Percentiles rank a stretch among this genome's conserved stretches.
Evolutionary conservation across 2,329 filamentous ascomycete genomes (phyloP).

Genomic region (Arthrobotrys pseudoclavata): DNA sequence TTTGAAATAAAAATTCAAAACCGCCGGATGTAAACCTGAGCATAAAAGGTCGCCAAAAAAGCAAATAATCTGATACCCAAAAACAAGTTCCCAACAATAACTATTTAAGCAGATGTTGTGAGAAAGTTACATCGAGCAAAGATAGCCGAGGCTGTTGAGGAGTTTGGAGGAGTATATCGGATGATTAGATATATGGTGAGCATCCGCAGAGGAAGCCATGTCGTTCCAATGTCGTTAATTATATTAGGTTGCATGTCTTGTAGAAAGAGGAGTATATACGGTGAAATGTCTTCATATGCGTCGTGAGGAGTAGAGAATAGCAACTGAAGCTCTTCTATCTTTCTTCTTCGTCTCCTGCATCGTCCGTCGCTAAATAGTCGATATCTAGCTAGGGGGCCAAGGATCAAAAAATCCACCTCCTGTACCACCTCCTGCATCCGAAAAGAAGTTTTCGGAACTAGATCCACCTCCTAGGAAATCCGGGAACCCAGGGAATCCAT

Average conservation of each 20-base stretch:
- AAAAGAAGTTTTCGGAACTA: constrained; percentile 43
- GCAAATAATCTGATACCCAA: not conserved
- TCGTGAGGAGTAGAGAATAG: constrained; percentile 53
- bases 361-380: not conserved
- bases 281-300: constrained; percentile 40
- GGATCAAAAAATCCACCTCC: constrained; percentile 47
- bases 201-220: not conserved
- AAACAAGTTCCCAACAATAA: constrained; percentile 9
- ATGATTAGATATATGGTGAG: constrained; percentile 1
- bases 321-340: constrained; percentile 20
- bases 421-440: constrained; percentile 13
- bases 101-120: not conserved
- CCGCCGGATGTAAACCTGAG: not conserved
- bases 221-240: constrained; percentile 23
- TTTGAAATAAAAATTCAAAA: not conserved
- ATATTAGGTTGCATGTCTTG: constrained; percentile 21
- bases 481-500: constrained; percentile 38
- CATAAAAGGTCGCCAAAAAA: not conserved
- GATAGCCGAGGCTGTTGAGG: not conserved
- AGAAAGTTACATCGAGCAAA: constrained; percentile 2
- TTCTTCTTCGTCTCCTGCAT: constrained; percentile 9
- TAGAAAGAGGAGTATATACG: constrained; percentile 50
- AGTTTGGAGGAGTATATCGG: constrained; percentile 2
- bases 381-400: constrained; percentile 48
- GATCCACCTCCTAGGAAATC: constrained; percentile 42